Base-by-base conservation (phyloP, 2,329 filamentous ascomycete genomes). In the Ascocoryne sarcoides region DNA sequence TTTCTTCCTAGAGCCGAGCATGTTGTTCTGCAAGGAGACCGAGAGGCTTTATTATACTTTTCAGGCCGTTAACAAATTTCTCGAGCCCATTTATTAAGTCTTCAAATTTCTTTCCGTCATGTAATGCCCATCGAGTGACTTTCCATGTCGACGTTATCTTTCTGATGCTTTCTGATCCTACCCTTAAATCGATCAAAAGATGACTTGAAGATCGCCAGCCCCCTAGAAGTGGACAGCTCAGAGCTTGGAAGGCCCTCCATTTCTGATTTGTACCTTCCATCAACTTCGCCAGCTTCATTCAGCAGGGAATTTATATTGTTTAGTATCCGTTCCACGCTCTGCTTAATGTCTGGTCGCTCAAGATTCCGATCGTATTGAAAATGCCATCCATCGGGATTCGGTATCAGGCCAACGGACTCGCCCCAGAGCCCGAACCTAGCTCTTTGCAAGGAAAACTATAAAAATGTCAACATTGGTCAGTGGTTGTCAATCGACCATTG, bases 161-260 rank as follows among this genome's bases (percentile, higher is more conserved):
- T n/a, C n/a, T n/a, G n/a, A n/a, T n/a, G n/a, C n/a, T n/a, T n/a
- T n/a, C n/a, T n/a, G n/a, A n/a, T n/a, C n/a, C n/a, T n/a, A n/a
- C n/a, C n/a, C 21, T 48, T 49, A 36, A 57, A 53, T 15, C 18
- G 30, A 3, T 53, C 46, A 21, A 53, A 57, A 1, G 36, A 37
- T 4, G 40, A 39, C 30, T 47, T 46, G 32, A 55, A 54, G 4
- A 52, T n/a, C n/a, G n/a, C n/a, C n/a, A n/a, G n/a, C n/a, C n/a
- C n/a, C n/a, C n/a, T n/a, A n/a, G n/a, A n/a, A n/a, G n/a, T n/a
- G n/a, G n/a, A n/a, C n/a, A 28, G 12, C 43, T 20, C 19, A 49
- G 31, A 1, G 46, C 49, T 26, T 16, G 30, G 0, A 46, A 48
- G 9, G 20, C n/a, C n/a, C n/a, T n/a, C n/a, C n/a, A n/a, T n/a